phyloP scores from a whole-genome alignment of 495 filamentous ascomycete genomes.

The Elasticomyces elasticus region DNA sequence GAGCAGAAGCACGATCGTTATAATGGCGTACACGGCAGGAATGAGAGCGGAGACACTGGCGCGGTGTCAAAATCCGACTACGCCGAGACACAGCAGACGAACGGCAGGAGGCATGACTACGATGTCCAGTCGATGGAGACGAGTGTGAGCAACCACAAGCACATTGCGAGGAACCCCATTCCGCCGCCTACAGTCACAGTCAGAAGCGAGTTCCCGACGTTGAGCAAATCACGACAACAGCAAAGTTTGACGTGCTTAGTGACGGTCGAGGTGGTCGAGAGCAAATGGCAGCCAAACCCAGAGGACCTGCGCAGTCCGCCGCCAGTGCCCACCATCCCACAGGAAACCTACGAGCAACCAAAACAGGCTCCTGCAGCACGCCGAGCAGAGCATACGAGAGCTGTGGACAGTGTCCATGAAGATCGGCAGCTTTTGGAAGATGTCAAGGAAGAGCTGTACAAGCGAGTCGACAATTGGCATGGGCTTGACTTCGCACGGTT shows the following conservation, averaged over 20 bases:
- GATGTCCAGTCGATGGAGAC: constrained; percentile 96
- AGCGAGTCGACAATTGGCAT: constrained; percentile 95
- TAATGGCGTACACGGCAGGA: constrained; percentile 45
- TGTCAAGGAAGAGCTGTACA: constrained; percentile 76
- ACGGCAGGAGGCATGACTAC: constrained; percentile 71
- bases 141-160: constrained; percentile 63
- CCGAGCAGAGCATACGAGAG: constrained; percentile 4
- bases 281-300: constrained; percentile 78
- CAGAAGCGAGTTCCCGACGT: constrained; percentile 90
- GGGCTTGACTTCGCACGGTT: constrained; percentile 89
- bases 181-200: constrained; percentile 83
- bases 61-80: constrained; percentile 59
- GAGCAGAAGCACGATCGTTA: constrained; percentile 44
- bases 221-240: constrained; percentile 85
- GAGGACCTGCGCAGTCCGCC: constrained; percentile 67
- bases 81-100: constrained; percentile 45
- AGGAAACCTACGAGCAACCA: constrained; percentile 8
- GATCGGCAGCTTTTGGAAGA: constrained; percentile 62
- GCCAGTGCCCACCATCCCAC: constrained; percentile 38
- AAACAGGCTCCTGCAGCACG: not conserved
- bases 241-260: constrained; percentile 91
- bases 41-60: constrained; percentile 66
- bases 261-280: constrained; percentile 88
- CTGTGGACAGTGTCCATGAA: constrained; percentile 36
- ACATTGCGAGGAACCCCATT: constrained; percentile 76